A percentile compares a stretch with the other conserved stretches of the same genome.
Conservation (phyloP, 495 filamentous ascomycete species). For the Penicillium argentinense region DNA sequence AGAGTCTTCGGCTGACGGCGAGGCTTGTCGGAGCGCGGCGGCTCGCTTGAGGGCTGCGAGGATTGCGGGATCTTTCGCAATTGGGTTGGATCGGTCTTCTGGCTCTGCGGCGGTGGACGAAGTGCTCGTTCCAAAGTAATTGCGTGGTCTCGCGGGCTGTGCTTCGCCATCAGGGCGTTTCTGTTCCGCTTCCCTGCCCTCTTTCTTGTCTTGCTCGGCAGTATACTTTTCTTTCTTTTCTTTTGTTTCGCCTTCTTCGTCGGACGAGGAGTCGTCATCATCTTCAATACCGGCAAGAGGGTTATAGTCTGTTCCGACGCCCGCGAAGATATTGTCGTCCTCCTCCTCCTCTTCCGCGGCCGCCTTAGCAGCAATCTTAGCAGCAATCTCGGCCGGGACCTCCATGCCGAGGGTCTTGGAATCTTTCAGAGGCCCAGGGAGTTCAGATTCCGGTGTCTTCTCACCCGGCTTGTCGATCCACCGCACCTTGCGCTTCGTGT, state of each 20-base stretch:
- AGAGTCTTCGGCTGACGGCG: slow-evolving; percentile 34
- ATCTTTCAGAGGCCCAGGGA: slow-evolving; percentile 66
- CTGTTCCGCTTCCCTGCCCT: slow-evolving; percentile 6
- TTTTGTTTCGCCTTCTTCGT: slow-evolving; percentile 43
- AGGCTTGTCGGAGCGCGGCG: slow-evolving; percentile 62
- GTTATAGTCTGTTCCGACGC: slow-evolving; percentile 82
- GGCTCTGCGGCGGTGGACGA: slow-evolving; percentile 35
- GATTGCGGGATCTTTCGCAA: slow-evolving; percentile 71
- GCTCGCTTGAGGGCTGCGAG: slow-evolving; percentile 85
- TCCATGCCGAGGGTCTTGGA: slow-evolving; percentile 75
- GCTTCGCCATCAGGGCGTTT: slow-evolving; percentile 8
- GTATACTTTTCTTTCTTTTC: not conserved
- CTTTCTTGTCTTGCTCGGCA: slow-evolving; percentile 21
- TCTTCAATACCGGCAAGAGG: slow-evolving; percentile 73
- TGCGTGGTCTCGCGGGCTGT: slow-evolving; percentile 30
- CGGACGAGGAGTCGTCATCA: slow-evolving; percentile 49
- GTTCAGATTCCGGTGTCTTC: slow-evolving; percentile 30
- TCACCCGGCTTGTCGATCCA: slow-evolving; percentile 47
- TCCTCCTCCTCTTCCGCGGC: slow-evolving; percentile 49
- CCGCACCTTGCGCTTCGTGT: slow-evolving; percentile 78
- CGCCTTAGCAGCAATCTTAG: slow-evolving; percentile 14
- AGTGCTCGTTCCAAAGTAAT: slow-evolving; percentile 38
- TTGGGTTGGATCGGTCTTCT: slow-evolving; percentile 52
- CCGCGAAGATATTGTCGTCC: slow-evolving; percentile 82
- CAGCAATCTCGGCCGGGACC: slow-evolving; percentile 58